Percentiles rank a stretch among this genome's conserved stretches.
These are phyloP conservation scores for Bisporella sp. DNA, from an alignment of 2,329 filamentous ascomycete genomes.

Conservation along the genomic window DNA sequence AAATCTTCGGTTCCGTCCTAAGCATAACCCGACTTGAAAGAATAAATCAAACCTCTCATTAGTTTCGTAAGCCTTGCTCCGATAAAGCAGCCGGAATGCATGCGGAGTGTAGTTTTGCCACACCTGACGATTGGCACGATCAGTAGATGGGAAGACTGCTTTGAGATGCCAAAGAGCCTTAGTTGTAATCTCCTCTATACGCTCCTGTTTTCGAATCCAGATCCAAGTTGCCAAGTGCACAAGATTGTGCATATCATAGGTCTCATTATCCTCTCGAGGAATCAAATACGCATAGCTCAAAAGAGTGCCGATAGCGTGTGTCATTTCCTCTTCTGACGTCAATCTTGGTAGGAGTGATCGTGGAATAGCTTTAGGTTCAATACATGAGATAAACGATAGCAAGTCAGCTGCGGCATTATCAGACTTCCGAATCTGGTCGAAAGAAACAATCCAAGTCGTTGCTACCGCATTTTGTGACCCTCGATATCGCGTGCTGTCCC, in stretches of 20 bases:
- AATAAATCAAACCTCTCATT: slow-evolving; percentile 15
- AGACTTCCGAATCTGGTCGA: slow-evolving; percentile 3
- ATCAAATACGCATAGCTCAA: slow-evolving; percentile 4
- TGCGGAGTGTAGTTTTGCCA: slow-evolving; percentile 26
- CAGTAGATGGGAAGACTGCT: neutral
- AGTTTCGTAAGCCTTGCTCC: slow-evolving; percentile 9
- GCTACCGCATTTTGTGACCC: neutral
- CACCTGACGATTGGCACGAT: slow-evolving; percentile 10
- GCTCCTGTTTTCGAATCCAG: slow-evolving; percentile 3
- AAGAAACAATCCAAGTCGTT: slow-evolving; percentile 4
- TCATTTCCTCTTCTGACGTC: slow-evolving; percentile 4
- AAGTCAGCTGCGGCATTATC: slow-evolving; percentile 4
- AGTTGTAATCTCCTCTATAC: slow-evolving; percentile 3
- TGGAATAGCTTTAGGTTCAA: slow-evolving; percentile 8
- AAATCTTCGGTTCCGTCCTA: slow-evolving; percentile 12
- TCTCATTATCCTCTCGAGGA: slow-evolving; percentile 6
- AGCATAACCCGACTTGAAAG: slow-evolving; percentile 14
- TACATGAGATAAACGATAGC: slow-evolving; percentile 4
- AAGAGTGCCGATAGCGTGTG: slow-evolving; percentile 6
- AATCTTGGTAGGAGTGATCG: slow-evolving; percentile 4
- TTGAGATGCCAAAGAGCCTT: slow-evolving; percentile 3
- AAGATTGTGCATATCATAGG: slow-evolving; percentile 8
- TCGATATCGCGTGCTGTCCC: neutral
- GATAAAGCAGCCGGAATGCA: slow-evolving; percentile 18
- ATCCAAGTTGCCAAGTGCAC: slow-evolving; percentile 5